Evolutionary conservation across 1,284 basidiomycete genomes (phyloP), one percentile per base, ranked within the genome.

Genomic region (Trichosporon sp.): DNA sequence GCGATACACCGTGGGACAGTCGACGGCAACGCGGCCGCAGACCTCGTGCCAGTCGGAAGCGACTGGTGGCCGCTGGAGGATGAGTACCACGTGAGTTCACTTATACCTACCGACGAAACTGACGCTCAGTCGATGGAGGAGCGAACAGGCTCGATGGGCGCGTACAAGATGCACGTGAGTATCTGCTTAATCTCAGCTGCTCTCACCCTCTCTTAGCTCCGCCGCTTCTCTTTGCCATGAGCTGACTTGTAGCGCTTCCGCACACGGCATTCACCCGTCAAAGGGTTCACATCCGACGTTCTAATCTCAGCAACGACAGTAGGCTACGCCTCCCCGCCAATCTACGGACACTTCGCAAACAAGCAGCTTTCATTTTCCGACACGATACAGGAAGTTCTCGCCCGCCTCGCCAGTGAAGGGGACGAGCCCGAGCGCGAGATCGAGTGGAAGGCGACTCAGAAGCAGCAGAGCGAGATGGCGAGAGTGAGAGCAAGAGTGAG

Each of bases 281-380:
- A 91, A 73, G 91, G 91, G 0, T 79, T 93, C 1, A 92, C 90
- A 0, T 83, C 90, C 0, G 90, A 93, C 69, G 88, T 94, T 89
- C 72, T 90, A 85, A 89, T 90, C 57, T 79, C 81, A 59, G 82
- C 84, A 0, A 87, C 87, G 0, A 77, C 84, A 34, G 80, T 89
- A 31, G 87, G 85, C 0, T 89, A 85, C 67, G 82, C 76, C 21
- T 78, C 73, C 32, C 54, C 74, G 16, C 79, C 87, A 0, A 67
- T 73, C 0, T 89, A 85, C 64, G 82, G 83, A 37, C 82, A 83
- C 10, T 85, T 82, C 74, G 85, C 86, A 0, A 78, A 80, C 0
- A 80, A 77, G 0, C 84, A 86, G 69, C 63, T 65, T 14, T 69
- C 73, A 1, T 77, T 76, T 64, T 59, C 70, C 1, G 69, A 63